Conservation (phyloP, 768 basidiomycete species). For the Grammothele lineata region DNA sequence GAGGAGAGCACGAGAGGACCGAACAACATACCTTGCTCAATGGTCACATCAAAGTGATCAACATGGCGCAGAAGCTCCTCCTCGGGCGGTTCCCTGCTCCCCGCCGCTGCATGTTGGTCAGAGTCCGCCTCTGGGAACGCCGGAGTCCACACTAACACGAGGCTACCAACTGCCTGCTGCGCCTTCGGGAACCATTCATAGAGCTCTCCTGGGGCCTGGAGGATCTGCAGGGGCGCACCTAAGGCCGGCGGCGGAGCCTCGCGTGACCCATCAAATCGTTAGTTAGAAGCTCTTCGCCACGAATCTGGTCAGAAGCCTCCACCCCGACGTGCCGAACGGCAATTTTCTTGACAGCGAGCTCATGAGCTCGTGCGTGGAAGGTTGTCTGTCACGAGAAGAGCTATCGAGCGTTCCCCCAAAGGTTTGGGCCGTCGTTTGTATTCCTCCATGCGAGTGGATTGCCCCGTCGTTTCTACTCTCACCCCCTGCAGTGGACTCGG, state of each 20-base stretch:
- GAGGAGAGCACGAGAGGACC: neutral
- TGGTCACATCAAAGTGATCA: conserved; percentile 16
- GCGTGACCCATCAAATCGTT: conserved; percentile 8
- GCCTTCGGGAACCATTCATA: too few relatives aligned
- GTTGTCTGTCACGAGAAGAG: too few relatives aligned
- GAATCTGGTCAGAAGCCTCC: conserved; percentile 10
- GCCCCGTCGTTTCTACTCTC: too few relatives aligned
- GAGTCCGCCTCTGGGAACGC: too few relatives aligned
- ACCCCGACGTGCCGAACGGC: conserved; percentile 11
- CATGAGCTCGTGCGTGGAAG: conserved; percentile 10
- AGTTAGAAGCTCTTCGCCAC: conserved; percentile 8
- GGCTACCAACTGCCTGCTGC: too few relatives aligned
- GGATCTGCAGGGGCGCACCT: too few relatives aligned
- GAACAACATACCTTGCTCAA: conserved; percentile 8
- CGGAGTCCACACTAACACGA: too few relatives aligned
- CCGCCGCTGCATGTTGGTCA: conserved; percentile 7
- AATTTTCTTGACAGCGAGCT: conserved; percentile 11
- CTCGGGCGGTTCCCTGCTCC: neutral
- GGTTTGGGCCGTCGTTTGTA: too few relatives aligned
- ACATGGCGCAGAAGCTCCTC: conserved; percentile 1
- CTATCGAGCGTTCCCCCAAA: too few relatives aligned
- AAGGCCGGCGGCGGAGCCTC: neutral
- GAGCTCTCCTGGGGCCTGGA: too few relatives aligned
- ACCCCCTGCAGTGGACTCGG: too few relatives aligned
- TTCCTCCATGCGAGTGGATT: too few relatives aligned